A percentile compares a stretch with the other conserved stretches of the same genome.
Conservation (phyloP, 1,139 yeast genomes). For the Magnusiomyces sp. region DNA sequence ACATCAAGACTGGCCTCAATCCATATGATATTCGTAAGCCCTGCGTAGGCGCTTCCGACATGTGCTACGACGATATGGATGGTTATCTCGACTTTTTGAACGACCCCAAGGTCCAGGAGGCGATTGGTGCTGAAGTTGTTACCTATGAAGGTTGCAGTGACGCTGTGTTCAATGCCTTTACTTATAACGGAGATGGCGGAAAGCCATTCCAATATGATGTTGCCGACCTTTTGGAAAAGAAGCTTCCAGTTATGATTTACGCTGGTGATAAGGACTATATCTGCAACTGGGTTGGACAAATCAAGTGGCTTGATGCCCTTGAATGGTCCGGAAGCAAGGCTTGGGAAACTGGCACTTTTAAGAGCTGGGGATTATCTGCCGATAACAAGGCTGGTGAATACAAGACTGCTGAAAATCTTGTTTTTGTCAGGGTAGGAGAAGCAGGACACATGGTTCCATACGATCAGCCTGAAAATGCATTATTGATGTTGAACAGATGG, state of each 20-base stretch:
- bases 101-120: slow-evolving; percentile 59
- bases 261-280: slow-evolving; percentile 38
- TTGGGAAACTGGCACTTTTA: slow-evolving; percentile 27
- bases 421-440: slow-evolving; percentile 54
- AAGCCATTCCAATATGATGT: slow-evolving; percentile 60
- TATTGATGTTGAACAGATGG: slow-evolving; percentile 66
- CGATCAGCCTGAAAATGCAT: slow-evolving; percentile 67
- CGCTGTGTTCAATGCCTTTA: slow-evolving; percentile 34
- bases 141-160: slow-evolving; percentile 70
- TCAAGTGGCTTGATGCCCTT: slow-evolving; percentile 64
- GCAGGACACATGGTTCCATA: slow-evolving; percentile 73
- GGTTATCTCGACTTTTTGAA: slow-evolving; percentile 64
- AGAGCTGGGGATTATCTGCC: slow-evolving; percentile 29
- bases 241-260: slow-evolving; percentile 14
- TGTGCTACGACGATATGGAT: slow-evolving; percentile 70
- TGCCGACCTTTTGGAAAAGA: slow-evolving; percentile 54
- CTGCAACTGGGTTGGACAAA: slow-evolving; percentile 86
- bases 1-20: slow-evolving; percentile 81
- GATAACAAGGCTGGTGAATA: slow-evolving; percentile 49
- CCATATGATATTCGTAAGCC: slow-evolving; percentile 86
- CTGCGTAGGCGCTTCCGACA: slow-evolving; percentile 51
- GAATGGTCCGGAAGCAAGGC: slow-evolving; percentile 45
- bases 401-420: slow-evolving; percentile 48
- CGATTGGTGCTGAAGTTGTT: slow-evolving; percentile 89
- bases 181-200: slow-evolving; percentile 63